Percentiles rank a stretch among this genome's conserved stretches.
phyloP scores from a whole-genome alignment of 1,284 basidiomycete genomes.

The Cerioporus squamosus region DNA sequence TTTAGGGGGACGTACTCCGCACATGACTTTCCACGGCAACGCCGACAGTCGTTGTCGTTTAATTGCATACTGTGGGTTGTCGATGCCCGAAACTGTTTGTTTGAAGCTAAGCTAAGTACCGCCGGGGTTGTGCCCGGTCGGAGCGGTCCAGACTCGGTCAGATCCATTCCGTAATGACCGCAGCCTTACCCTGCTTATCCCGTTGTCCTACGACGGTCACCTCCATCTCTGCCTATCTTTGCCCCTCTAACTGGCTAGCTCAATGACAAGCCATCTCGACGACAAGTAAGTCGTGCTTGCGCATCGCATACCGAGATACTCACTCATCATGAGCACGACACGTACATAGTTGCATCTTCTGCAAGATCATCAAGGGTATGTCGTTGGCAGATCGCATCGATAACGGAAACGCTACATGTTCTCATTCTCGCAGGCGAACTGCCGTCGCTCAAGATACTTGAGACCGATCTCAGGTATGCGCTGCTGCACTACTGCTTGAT shows the following conservation, averaged over 20 bases:
- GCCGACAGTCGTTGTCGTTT: too few species aligned
- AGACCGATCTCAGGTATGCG: constrained; percentile 72
- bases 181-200: not conserved
- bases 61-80: too few species aligned
- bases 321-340: not conserved
- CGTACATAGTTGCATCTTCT: constrained; percentile 78
- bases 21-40: too few species aligned
- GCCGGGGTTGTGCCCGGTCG: too few species aligned
- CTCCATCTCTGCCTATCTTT: not conserved
- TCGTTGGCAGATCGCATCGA: not conserved
- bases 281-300: constrained; percentile 6
- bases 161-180: not conserved
- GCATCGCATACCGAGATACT: not conserved
- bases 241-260: too few species aligned
- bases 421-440: constrained; percentile 55
- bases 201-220: not conserved
- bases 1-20: too few species aligned
- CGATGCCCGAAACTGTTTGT: too few species aligned
- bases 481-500: constrained; percentile 42
- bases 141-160: not conserved
- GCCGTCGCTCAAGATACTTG: constrained; percentile 81
- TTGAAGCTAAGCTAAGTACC: too few species aligned
- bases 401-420: not conserved
- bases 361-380: constrained; percentile 87
- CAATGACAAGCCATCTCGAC: constrained; percentile 11